Conservation (phyloP, 1,139 yeast genomes). For the Nakaseomyces sp. region DNA sequence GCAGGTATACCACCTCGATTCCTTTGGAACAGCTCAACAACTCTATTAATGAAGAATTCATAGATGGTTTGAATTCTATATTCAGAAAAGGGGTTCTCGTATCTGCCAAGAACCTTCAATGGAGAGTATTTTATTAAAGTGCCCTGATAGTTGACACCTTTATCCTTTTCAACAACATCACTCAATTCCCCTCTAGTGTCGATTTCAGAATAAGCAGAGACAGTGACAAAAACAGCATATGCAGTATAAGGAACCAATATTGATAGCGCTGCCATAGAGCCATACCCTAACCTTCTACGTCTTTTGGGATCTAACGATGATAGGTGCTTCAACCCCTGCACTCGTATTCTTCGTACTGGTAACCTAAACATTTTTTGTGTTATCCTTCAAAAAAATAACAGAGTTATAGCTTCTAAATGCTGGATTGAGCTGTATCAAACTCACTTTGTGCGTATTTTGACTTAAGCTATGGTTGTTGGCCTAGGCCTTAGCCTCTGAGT, state of each 20-base stretch:
- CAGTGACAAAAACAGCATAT: slow-evolving; percentile 55
- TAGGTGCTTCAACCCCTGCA: not conserved
- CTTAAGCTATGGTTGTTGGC: too few relatives aligned
- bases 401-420: too few relatives aligned
- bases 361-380: not conserved
- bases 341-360: not conserved
- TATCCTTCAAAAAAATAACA: too few relatives aligned
- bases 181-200: slow-evolving; percentile 37
- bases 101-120: slow-evolving; percentile 64
- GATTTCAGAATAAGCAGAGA: slow-evolving; percentile 49
- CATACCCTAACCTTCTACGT: slow-evolving; percentile 1
- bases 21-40: slow-evolving; percentile 60
- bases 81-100: slow-evolving; percentile 86
- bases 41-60: slow-evolving; percentile 67
- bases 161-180: slow-evolving; percentile 16
- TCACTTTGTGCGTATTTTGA: too few relatives aligned
- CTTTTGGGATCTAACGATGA: not conserved
- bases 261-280: slow-evolving; percentile 9
- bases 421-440: too few relatives aligned
- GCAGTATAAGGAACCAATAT: slow-evolving; percentile 56
- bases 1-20: slow-evolving; percentile 63
- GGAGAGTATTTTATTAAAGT: slow-evolving; percentile 34
- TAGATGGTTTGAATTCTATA: slow-evolving; percentile 83
- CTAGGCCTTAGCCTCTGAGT: too few relatives aligned
- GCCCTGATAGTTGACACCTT: slow-evolving; percentile 25